These are phyloP conservation scores for Penicillium subrubescens DNA, from an alignment of 495 filamentous ascomycete genomes.

Conservation along the genomic window DNA sequence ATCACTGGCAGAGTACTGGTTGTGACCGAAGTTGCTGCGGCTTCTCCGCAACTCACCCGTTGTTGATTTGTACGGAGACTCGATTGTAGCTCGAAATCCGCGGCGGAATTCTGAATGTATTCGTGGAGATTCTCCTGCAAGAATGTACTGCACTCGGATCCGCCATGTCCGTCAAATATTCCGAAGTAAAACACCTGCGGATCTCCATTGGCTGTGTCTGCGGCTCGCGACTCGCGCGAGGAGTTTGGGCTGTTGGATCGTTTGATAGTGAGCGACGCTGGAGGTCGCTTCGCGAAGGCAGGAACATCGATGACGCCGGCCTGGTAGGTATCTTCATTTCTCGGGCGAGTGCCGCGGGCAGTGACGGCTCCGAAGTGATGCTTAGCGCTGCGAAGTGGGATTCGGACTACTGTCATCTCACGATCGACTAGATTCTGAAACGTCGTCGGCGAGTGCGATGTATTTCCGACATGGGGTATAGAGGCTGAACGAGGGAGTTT, in stretches of 20 bases:
- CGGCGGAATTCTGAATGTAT: conserved; percentile 80
- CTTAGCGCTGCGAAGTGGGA: conserved; percentile 89
- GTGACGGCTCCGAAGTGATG: conserved; percentile 87
- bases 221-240: conserved; percentile 51
- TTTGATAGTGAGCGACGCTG: conserved; percentile 63
- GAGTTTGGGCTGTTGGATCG: conserved; percentile 17
- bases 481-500: conserved; percentile 83
- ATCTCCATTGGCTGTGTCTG: conserved; percentile 78
- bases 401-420: conserved; percentile 96
- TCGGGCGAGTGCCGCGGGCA: conserved; percentile 76
- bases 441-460: conserved; percentile 56
- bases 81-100: conserved; percentile 71
- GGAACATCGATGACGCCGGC: conserved; percentile 92
- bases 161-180: conserved; percentile 96
- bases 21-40: conserved; percentile 4
- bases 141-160: conserved; percentile 84
- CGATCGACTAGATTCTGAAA: conserved; percentile 60
- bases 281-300: conserved; percentile 82
- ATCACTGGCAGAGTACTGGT: conserved; percentile 37
- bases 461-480: conserved; percentile 69
- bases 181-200: conserved; percentile 97
- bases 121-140: conserved; percentile 81
- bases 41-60: conserved; percentile 11
- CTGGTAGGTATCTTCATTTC: conserved; percentile 95
- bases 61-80: conserved; percentile 50